Percentiles rank a stretch among this genome's conserved stretches.
Evolutionary conservation across 1,284 basidiomycete genomes (phyloP).

Genomic region (Amylostereum chailletii): DNA sequence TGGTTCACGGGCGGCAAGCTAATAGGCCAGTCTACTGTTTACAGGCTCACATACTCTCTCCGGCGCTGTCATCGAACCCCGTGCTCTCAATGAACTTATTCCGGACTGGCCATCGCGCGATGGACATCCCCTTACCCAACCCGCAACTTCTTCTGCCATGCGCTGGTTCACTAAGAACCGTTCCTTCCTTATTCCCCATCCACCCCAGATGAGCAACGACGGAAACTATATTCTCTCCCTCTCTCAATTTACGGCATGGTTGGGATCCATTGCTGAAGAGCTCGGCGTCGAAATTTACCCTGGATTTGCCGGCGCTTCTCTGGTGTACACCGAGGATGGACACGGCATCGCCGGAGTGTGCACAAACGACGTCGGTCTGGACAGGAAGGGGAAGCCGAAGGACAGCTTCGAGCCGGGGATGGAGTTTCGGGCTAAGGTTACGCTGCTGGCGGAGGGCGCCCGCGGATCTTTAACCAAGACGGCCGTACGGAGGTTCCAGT

Average conservation of each 20-base stretch:
- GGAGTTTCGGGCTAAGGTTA: conserved; percentile 92
- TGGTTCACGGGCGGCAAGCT: background rate
- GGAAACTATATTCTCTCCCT: conserved; percentile 94
- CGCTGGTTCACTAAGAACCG: conserved; percentile 71
- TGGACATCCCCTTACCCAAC: conserved; percentile 67
- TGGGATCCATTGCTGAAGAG: conserved; percentile 83
- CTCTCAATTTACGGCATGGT: conserved; percentile 85
- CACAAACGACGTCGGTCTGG: conserved; percentile 94
- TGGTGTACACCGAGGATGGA: conserved; percentile 69
- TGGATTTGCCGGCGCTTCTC: conserved; percentile 86
- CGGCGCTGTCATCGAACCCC: conserved; percentile 91
- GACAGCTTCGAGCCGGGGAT: conserved; percentile 94
- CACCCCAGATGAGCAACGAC: conserved; percentile 94
- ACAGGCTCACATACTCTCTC: conserved; percentile 92
- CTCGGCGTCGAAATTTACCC: conserved; percentile 96
- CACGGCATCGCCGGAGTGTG: conserved; percentile 73
- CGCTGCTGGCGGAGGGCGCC: conserved; percentile 93
- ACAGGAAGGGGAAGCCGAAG: conserved; percentile 74
- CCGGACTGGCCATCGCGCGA: conserved; percentile 71
- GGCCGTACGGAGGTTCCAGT: conserved; percentile 69
- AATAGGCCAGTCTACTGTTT: too few species aligned
- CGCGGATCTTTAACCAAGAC: conserved; percentile 89
- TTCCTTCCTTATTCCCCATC: conserved; percentile 87
- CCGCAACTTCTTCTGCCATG: conserved; percentile 80
- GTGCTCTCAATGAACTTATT: conserved; percentile 86